Conservation (phyloP, 192 early-diverging fungal genomes). For the Borealophlyctis nickersoniae region DNA sequence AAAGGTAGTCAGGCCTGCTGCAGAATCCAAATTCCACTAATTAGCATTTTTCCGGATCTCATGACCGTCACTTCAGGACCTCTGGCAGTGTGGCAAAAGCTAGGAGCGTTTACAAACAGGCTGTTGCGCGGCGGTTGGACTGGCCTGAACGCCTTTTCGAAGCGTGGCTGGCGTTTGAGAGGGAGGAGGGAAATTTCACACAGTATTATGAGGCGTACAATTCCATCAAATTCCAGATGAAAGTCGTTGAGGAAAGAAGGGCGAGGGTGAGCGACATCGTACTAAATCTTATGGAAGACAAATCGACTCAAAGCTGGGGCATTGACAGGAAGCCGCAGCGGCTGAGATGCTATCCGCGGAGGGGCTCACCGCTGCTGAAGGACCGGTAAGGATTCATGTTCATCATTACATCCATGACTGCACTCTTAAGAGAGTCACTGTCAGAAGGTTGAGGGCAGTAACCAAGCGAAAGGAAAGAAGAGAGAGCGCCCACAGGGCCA, state of each 20-base stretch:
- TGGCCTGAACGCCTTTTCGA: conserved; percentile 35
- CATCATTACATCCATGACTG: too few relatives aligned
- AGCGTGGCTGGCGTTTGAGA: conserved; percentile 35
- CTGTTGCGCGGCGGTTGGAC: conserved; percentile 15
- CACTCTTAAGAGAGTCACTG: too few relatives aligned
- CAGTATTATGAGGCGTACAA: conserved; percentile 22
- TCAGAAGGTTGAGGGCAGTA: too few relatives aligned
- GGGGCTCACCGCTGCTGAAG: too few relatives aligned
- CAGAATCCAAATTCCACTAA: not conserved
- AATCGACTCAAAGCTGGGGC: too few relatives aligned
- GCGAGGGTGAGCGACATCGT: conserved; percentile 8
- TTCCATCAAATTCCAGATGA: conserved; percentile 12
- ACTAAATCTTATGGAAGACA: too few relatives aligned
- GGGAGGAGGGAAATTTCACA: conserved; percentile 16
- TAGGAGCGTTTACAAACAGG: conserved; percentile 25
- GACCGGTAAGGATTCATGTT: too few relatives aligned
- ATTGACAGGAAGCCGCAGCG: too few relatives aligned
- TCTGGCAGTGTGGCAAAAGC: not conserved
- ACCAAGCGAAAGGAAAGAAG: too few relatives aligned
- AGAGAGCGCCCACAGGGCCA: too few relatives aligned
- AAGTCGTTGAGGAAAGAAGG: conserved; percentile 5
- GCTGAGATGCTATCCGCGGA: too few relatives aligned
- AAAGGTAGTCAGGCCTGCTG: conserved; percentile 20
- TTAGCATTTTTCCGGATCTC: not conserved
- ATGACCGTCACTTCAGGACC: conserved; percentile 13